Conservation (phyloP, 441 rosid genomes). For the Rhodomyrtus psidioides region DNA sequence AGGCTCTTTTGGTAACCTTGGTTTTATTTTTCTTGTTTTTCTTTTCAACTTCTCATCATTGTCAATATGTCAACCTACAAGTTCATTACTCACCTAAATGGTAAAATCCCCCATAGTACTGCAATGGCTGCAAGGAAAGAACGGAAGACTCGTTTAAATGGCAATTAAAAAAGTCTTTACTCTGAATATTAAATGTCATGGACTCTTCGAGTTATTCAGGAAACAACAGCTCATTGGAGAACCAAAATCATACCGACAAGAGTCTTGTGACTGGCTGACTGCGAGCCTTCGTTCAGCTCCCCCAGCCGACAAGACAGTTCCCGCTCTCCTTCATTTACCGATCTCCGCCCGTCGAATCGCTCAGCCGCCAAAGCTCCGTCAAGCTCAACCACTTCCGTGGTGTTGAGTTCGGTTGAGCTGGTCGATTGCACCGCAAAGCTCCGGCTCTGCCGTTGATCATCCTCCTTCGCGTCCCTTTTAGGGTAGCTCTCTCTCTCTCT, state of each 20-base stretch:
- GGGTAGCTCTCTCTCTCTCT: too few relatives aligned
- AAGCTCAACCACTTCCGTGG: too few relatives aligned
- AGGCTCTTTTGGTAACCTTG: slow-evolving; percentile 31
- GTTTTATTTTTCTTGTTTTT: slow-evolving; percentile 48
- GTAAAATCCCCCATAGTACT: slow-evolving; percentile 66
- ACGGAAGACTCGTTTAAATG: background rate
- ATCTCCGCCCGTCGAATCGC: too few relatives aligned
- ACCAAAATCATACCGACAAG: background rate
- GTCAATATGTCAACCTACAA: slow-evolving; percentile 48
- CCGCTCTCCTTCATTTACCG: too few relatives aligned
- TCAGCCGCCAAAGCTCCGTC: too few relatives aligned
- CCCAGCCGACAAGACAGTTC: too few relatives aligned
- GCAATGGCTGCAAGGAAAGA: background rate
- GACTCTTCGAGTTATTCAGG: background rate
- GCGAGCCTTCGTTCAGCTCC: too few relatives aligned
- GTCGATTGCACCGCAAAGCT: too few relatives aligned
- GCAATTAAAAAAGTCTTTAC: background rate
- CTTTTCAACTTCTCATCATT: slow-evolving; percentile 46
- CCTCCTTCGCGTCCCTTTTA: too few relatives aligned
- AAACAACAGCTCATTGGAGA: background rate
- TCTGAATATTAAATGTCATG: background rate
- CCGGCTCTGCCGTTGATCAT: too few relatives aligned
- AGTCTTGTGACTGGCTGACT: too few relatives aligned
- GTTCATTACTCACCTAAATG: slow-evolving; percentile 55
- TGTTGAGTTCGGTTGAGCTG: too few relatives aligned